Evolutionary conservation across 2,329 filamentous ascomycete genomes (phyloP).

Genomic region (Meredithiella fracta): DNA sequence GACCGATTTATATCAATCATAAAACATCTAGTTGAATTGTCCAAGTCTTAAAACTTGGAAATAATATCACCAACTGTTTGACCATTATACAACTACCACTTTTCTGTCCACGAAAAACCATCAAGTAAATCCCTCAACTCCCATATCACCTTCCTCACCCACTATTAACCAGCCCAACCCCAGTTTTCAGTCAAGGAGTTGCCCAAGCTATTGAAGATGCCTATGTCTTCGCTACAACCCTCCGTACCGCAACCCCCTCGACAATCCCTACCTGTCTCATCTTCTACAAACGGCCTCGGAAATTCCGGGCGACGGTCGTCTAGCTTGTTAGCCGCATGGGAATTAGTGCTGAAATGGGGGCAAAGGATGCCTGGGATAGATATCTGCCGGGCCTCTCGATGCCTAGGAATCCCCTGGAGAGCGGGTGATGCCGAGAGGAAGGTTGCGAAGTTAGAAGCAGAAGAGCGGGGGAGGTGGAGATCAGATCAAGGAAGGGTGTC

Average conservation of each 20-base stretch:
- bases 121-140: conserved; percentile 13
- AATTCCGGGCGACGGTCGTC: conserved; percentile 21
- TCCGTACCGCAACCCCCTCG: conserved; percentile 17
- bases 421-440: background rate
- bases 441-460: too few relatives aligned
- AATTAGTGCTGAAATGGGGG: background rate
- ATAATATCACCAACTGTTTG: too few relatives aligned
- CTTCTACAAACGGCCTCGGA: conserved; percentile 18
- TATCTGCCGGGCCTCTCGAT: too few relatives aligned
- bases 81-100: too few relatives aligned
- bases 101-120: conserved; percentile 26
- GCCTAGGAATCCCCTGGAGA: too few relatives aligned
- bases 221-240: conserved; percentile 20
- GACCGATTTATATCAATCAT: too few relatives aligned
- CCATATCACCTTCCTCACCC: background rate
- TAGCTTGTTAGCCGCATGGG: conserved; percentile 22
- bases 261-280: conserved; percentile 18
- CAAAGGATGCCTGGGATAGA: background rate
- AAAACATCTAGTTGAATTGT: too few relatives aligned
- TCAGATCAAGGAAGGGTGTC: too few relatives aligned
- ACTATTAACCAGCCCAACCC: conserved; percentile 12
- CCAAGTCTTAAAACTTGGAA: too few relatives aligned
- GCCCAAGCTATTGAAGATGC: conserved; percentile 24
- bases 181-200: conserved; percentile 26
- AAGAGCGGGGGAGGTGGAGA: too few relatives aligned